These are phyloP conservation scores for Silene conica DNA, from an alignment of 148 eudicot genomes.

Conservation along the genomic window DNA sequence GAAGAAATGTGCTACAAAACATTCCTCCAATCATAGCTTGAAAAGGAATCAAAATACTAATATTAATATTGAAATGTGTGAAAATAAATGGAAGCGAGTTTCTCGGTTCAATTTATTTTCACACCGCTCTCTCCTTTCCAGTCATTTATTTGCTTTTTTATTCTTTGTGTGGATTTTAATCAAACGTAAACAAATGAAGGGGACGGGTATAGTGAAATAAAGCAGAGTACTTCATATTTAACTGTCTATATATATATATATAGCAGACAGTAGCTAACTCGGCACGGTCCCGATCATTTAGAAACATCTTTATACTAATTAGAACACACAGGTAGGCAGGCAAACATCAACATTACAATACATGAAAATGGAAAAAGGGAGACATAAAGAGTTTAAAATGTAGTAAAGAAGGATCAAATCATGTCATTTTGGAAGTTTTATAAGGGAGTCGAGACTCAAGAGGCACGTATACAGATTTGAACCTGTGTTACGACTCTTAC, in stretches of 20 bases:
- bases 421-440: too few relatives aligned
- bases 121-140: too few relatives aligned
- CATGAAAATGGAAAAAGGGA: background rate
- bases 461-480: too few relatives aligned
- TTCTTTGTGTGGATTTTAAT: too few relatives aligned
- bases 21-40: constrained; percentile 5
- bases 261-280: too few relatives aligned
- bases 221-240: background rate
- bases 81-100: too few relatives aligned
- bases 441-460: too few relatives aligned
- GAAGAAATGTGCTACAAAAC: background rate
- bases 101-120: background rate
- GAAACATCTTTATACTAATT: background rate
- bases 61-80: background rate
- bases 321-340: background rate
- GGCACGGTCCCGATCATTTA: background rate
- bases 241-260: too few relatives aligned
- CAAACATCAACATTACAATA: background rate
- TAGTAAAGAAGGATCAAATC: background rate
- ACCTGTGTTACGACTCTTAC: too few relatives aligned
- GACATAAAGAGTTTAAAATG: background rate
- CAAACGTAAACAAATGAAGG: too few relatives aligned
- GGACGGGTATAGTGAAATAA: background rate
- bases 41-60: background rate
- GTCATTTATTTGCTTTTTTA: too few relatives aligned